A percentile compares a stretch with the other conserved stretches of the same genome.
These are phyloP conservation scores for Clitopilus hobsonii DNA, from an alignment of 768 basidiomycete species.

Conservation along the genomic window DNA sequence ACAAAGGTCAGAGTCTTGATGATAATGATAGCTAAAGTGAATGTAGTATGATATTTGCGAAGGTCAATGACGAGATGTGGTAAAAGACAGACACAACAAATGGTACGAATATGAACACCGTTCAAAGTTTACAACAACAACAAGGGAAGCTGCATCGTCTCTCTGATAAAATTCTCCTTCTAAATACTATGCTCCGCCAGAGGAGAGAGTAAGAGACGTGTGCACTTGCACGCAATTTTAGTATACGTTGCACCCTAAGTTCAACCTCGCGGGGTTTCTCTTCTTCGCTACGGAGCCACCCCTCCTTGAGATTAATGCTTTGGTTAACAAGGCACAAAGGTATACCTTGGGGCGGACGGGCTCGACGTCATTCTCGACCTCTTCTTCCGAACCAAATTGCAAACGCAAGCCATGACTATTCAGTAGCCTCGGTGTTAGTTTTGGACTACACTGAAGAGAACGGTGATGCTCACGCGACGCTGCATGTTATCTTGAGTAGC, in stretches of 20 bases:
- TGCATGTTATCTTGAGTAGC: slow-evolving; percentile 88
- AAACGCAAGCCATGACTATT: slow-evolving; percentile 69
- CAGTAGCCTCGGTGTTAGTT: not conserved
- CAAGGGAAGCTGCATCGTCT: not conserved
- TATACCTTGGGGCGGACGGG: slow-evolving; percentile 78
- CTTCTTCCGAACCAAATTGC: slow-evolving; percentile 89
- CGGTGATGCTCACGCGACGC: slow-evolving; percentile 51
- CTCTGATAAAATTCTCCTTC: not conserved
- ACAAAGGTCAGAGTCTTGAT: not conserved
- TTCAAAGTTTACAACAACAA: not conserved
- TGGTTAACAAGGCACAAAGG: slow-evolving; percentile 88
- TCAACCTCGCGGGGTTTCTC: slow-evolving; percentile 90
- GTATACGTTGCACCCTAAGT: slow-evolving; percentile 65
- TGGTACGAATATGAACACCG: not conserved
- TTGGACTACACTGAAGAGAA: not conserved
- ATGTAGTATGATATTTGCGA: not conserved
- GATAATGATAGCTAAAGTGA: not conserved
- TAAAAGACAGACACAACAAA: not conserved
- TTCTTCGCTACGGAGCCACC: slow-evolving; percentile 83
- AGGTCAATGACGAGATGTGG: not conserved
- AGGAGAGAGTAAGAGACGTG: not conserved
- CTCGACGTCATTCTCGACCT: slow-evolving; percentile 76
- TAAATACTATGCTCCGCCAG: not conserved
- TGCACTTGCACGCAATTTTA: not conserved
- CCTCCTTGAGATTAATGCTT: slow-evolving; percentile 84